Percentiles rank a stretch among this genome's conserved stretches.
phyloP scores from a whole-genome alignment of 805 yeast species.

The Lachancea sp. region DNA sequence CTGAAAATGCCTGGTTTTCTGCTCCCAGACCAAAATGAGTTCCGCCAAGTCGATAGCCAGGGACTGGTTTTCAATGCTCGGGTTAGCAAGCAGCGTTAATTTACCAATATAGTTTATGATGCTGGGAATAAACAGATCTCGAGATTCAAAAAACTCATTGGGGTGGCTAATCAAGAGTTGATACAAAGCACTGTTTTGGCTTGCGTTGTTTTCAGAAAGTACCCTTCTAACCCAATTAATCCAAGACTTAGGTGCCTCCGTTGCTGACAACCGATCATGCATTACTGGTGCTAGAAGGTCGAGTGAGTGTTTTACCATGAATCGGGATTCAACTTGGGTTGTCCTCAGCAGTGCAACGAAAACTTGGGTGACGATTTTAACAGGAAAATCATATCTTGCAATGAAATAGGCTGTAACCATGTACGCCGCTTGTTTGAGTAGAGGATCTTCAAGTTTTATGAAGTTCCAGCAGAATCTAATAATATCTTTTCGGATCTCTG shows the following conservation, averaged over 20 bases:
- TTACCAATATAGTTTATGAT: constrained; percentile 91
- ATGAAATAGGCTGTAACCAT: constrained; percentile 83
- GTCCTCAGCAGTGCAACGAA: constrained; percentile 85
- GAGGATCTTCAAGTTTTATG: constrained; percentile 79
- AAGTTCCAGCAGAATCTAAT: constrained; percentile 94
- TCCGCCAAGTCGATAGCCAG: constrained; percentile 88
- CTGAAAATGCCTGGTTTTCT: constrained; percentile 34
- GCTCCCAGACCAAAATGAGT: constrained; percentile 80
- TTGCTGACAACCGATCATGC: constrained; percentile 53
- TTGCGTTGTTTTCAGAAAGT: constrained; percentile 79
- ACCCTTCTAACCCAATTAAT: constrained; percentile 92
- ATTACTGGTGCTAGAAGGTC: constrained; percentile 85
- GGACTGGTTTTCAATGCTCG: constrained; percentile 73
- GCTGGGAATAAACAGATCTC: constrained; percentile 84
- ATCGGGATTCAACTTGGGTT: constrained; percentile 77
- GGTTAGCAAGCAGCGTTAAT: constrained; percentile 67
- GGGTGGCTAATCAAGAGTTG: constrained; percentile 85
- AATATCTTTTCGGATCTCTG: constrained; percentile 68
- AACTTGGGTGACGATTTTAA: constrained; percentile 82
- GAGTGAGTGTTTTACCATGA: constrained; percentile 77
- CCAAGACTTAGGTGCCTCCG: constrained; percentile 57
- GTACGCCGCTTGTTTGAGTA: constrained; percentile 89
- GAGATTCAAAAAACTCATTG: constrained; percentile 72
- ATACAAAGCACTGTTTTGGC: constrained; percentile 80
- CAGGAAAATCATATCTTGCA: constrained; percentile 80